Percentiles rank a stretch among this genome's conserved stretches.
phyloP scores from a whole-genome alignment of 73 alveolate species.

The Blepharisma japonicum region DNA sequence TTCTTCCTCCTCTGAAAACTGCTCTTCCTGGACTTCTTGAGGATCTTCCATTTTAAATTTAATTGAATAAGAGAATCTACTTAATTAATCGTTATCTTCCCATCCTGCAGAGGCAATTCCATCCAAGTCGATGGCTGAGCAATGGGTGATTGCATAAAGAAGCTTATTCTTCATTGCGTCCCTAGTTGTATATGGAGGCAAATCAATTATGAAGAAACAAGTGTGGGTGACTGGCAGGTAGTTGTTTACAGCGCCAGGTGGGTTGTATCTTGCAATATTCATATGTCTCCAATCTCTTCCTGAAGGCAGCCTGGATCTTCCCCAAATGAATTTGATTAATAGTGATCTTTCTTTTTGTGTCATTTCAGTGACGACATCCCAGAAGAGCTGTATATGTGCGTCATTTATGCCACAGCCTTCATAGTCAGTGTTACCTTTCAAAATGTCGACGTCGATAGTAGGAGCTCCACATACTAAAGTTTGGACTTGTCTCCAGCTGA shows the following conservation, averaged over 20 bases:
- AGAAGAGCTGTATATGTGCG: slow-evolving; percentile 60
- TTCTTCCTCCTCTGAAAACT: slow-evolving; percentile 17
- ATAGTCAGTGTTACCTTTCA: slow-evolving; percentile 75
- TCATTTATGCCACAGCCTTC: slow-evolving; percentile 68
- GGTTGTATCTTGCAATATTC: slow-evolving; percentile 40
- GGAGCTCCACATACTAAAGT: slow-evolving; percentile 87
- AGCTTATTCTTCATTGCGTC: slow-evolving; percentile 64
- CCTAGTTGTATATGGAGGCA: slow-evolving; percentile 74
- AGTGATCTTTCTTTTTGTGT: slow-evolving; percentile 66
- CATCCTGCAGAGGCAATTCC: slow-evolving; percentile 60
- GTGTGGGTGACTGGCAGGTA: slow-evolving; percentile 80
- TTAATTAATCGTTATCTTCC: slow-evolving; percentile 73
- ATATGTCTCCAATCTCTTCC: slow-evolving; percentile 57
- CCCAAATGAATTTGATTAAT: slow-evolving; percentile 84
- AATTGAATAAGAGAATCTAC: slow-evolving; percentile 11
- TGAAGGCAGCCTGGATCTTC: slow-evolving; percentile 79
- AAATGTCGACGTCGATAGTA: slow-evolving; percentile 65
- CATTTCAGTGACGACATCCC: slow-evolving; percentile 72
- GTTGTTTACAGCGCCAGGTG: slow-evolving; percentile 57
- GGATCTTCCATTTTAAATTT: neutral
- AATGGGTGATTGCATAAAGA: slow-evolving; percentile 80
- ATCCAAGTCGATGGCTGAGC: slow-evolving; percentile 87
- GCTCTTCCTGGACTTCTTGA: neutral
- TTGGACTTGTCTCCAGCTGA: slow-evolving; percentile 83
- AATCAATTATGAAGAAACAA: slow-evolving; percentile 74